Evolutionary conservation across 371 early-diverging fungal genomes (phyloP).

Genomic region (Mucor lusitanicus): DNA sequence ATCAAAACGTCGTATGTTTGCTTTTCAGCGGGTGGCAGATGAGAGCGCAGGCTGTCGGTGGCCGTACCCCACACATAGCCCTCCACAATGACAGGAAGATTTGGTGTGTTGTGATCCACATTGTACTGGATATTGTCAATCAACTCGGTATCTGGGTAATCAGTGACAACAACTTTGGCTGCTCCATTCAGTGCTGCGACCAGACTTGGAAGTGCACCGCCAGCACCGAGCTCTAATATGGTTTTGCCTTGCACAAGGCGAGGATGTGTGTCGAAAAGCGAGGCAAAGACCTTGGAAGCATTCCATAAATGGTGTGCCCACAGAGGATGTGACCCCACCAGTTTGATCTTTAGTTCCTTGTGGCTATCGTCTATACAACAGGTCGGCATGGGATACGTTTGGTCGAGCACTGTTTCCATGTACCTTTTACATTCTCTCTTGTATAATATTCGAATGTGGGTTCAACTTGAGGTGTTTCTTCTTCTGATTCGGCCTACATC

Average conservation of each 20-base stretch:
- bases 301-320: conserved; percentile 96
- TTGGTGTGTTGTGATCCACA: conserved; percentile 45
- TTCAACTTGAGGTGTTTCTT: conserved; percentile 42
- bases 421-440: conserved; percentile 25
- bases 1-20: conserved; percentile 79
- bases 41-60: conserved; percentile 47
- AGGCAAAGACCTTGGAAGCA: conserved; percentile 81
- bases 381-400: background rate
- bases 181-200: conserved; percentile 78
- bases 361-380: background rate
- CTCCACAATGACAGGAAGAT: conserved; percentile 19
- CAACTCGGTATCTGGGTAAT: conserved; percentile 86
- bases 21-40: conserved; percentile 32
- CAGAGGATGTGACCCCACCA: conserved; percentile 80
- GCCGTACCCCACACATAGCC: conserved; percentile 91
- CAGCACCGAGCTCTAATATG: conserved; percentile 91
- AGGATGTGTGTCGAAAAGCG: conserved; percentile 72
- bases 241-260: conserved; percentile 59
- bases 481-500: conserved; percentile 38
- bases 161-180: conserved; percentile 78
- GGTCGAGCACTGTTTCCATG: background rate
- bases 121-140: conserved; percentile 79
- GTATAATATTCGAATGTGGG: conserved; percentile 56
- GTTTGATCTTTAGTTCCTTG: conserved; percentile 52
- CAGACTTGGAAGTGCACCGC: conserved; percentile 86